These are phyloP conservation scores for Orbilia blumenaviensis DNA, from an alignment of 2,329 filamentous ascomycete species.

Conservation along the genomic window DNA sequence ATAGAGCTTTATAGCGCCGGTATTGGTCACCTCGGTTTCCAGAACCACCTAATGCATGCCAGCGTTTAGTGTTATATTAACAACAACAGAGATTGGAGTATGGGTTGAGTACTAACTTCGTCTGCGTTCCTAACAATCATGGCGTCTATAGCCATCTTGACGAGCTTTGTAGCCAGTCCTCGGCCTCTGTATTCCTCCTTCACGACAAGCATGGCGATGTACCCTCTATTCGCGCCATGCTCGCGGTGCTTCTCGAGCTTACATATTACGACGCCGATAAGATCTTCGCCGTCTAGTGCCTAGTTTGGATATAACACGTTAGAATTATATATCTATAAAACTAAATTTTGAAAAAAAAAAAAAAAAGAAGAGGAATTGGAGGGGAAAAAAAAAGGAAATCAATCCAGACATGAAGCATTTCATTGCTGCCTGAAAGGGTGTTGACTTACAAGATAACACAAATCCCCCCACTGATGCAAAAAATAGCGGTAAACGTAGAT, in stretches of 20 bases:
- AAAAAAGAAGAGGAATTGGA: not conserved
- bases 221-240: conserved; percentile 82
- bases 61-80: too few species aligned
- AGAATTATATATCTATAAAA: too few species aligned
- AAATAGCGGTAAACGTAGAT: conserved; percentile 99
- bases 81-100: too few species aligned
- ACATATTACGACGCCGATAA: conserved; percentile 91
- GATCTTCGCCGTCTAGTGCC: conserved; percentile 70
- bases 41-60: conserved; percentile 83
- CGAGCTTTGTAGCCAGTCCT: conserved; percentile 83
- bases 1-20: conserved; percentile 88
- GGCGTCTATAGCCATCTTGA: conserved; percentile 87
- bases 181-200: conserved; percentile 79
- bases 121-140: conserved; percentile 87
- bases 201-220: conserved; percentile 99
- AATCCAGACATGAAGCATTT: not conserved
- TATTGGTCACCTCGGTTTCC: conserved; percentile 94
- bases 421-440: too few species aligned
- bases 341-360: too few species aligned
- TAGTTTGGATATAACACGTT: too few species aligned
- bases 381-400: not conserved
- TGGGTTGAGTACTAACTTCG: conserved; percentile 66
- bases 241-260: conserved; percentile 91
- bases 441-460: conserved; percentile 85
- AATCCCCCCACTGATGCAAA: conserved; percentile 93